Conservation (phyloP, 2,329 filamentous ascomycete species). For the Magnaporthiopsis poae region DNA sequence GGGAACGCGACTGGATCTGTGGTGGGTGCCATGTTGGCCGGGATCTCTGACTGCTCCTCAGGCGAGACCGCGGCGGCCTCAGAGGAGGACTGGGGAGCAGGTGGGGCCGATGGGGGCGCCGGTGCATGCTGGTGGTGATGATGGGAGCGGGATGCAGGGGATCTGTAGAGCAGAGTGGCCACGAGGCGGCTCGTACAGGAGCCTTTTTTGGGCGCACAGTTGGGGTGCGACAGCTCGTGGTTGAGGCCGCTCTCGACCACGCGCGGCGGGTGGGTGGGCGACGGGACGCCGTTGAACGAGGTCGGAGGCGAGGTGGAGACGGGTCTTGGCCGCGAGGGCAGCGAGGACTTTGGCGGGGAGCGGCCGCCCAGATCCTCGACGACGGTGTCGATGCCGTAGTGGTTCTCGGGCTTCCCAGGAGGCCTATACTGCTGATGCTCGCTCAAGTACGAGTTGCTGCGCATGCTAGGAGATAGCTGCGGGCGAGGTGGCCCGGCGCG, state of each 20-base stretch:
- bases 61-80: neutral
- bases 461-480: slow-evolving; percentile 40
- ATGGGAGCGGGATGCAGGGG: slow-evolving; percentile 18
- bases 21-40: slow-evolving; percentile 49
- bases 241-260: slow-evolving; percentile 54
- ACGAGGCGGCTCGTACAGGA: slow-evolving; percentile 38
- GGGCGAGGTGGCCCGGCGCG: slow-evolving; percentile 29
- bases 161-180: slow-evolving; percentile 56
- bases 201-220: slow-evolving; percentile 47
- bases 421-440: slow-evolving; percentile 56
- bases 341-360: slow-evolving; percentile 25
- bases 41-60: slow-evolving; percentile 29
- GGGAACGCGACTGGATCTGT: slow-evolving; percentile 49
- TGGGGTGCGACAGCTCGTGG: slow-evolving; percentile 53
- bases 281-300: slow-evolving; percentile 51
- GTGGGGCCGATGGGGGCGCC: slow-evolving; percentile 10
- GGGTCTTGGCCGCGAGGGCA: slow-evolving; percentile 31
- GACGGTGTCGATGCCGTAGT: slow-evolving; percentile 56
- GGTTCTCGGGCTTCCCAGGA: slow-evolving; percentile 41
- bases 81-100: slow-evolving; percentile 15
- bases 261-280: slow-evolving; percentile 46
- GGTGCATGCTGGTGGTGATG: neutral
- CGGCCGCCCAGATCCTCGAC: slow-evolving; percentile 41
- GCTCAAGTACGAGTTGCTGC: slow-evolving; percentile 52
- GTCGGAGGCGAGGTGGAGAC: neutral